phyloP scores from a whole-genome alignment of 2,329 filamentous ascomycete species.

The Magnaporthiopsis incrustans region DNA sequence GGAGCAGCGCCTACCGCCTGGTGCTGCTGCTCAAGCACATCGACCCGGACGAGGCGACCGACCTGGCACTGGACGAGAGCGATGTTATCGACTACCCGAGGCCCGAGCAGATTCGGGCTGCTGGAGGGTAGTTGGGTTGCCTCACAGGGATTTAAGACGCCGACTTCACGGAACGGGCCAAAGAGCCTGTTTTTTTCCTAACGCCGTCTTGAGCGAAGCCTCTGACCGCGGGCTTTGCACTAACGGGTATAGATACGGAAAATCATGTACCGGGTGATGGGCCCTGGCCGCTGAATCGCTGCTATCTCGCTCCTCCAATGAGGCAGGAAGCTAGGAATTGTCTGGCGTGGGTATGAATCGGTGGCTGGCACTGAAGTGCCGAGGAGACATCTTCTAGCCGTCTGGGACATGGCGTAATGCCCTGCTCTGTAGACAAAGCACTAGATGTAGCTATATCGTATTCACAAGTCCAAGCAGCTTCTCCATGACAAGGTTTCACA shows the following conservation, averaged over 20 bases:
- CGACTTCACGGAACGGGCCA: background rate
- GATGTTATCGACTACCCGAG: constrained; percentile 10
- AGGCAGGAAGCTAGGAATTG: no score
- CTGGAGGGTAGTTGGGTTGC: background rate
- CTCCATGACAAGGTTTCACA: no score
- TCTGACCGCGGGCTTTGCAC: background rate
- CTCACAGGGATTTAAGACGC: background rate
- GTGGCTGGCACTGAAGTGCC: background rate
- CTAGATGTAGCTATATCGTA: no score
- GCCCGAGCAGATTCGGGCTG: constrained; percentile 3
- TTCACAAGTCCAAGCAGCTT: no score
- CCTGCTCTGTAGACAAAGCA: no score
- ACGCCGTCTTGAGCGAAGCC: background rate
- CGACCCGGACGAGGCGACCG: constrained; percentile 30
- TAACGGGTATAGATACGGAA: background rate
- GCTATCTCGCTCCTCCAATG: no score
- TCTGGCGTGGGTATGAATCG: no score
- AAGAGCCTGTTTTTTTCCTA: no score
- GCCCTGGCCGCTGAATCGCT: no score
- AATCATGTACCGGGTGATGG: no score
- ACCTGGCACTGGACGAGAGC: constrained; percentile 25
- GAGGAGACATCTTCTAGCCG: background rate
- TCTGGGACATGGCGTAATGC: no score
- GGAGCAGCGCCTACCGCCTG: constrained; percentile 86
- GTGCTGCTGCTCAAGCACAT: constrained; percentile 66